Evolutionary conservation across 2,329 filamentous ascomycete species (phyloP), one percentile per base, ranked within the genome.

Genomic region (Fusarium nanum): DNA sequence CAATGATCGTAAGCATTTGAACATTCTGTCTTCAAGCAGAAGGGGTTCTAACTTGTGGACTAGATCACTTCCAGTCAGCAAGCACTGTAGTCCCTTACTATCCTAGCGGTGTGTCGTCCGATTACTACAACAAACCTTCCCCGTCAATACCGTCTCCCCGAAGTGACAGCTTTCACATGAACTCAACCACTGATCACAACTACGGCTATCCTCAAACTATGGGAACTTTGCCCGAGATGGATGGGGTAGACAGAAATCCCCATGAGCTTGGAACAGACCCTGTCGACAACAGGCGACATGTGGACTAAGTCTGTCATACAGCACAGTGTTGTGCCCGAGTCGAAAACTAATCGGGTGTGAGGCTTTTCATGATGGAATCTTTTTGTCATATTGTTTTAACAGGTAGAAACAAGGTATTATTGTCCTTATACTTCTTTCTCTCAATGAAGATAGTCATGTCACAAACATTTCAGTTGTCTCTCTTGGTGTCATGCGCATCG

Each of bases 291-390:
- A 34, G 32, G 8, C 32, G 16, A 34, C 32, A 34, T 16, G 16
- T 18, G 32, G 16, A 34, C 2, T 9, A 5, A 34, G 32, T 34
- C 8, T 18, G 32, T 10, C 32, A 18, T 10, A 34, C 0, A 18
- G 2, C 16, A 10, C 5, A 8, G 5, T 18, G 32, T 10, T 6
- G 16, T 34, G 2, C 32, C 16, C 16, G 3, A 6, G 8, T 18
- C 32, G 10, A 34, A 8, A 4, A 18, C 8, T 4, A 34, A 18
- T 34, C 8, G 32, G 7, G 14, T 34, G 5, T 18, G 8, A 18
- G 16, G 7, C 14, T 1, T 0, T 34, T 34, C 2, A 18, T 34
- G 14, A 18, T 16, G 14, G 32, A 3, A 1, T 34, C 32, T 9
- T 34, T 34, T 34, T 5, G 14, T 18, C 8, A 16, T 32, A 14